Evolutionary conservation across 1,139 yeast genomes (phyloP).

Genomic region (Suhomyces bokatorum): DNA sequence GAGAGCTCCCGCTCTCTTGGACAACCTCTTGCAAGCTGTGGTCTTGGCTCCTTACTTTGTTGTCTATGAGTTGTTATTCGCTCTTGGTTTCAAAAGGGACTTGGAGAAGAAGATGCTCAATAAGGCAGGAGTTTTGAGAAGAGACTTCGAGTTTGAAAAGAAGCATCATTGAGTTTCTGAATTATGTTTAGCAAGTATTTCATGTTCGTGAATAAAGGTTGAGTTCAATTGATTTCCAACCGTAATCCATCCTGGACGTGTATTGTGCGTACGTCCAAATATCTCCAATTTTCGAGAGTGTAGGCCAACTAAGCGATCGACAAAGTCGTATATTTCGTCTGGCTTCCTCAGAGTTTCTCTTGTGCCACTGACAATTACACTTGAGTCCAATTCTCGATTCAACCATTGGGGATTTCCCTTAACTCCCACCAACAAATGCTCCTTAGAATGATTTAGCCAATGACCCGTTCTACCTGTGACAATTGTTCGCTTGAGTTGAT

Average conservation of each 20-base stretch:
- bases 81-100: conserved; percentile 59
- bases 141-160: conserved; percentile 19
- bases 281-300: conserved; percentile 79
- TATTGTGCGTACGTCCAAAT: conserved; percentile 84
- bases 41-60: conserved; percentile 93
- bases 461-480: conserved; percentile 97
- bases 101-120: conserved; percentile 57
- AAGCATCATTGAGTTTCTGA: conserved; percentile 1
- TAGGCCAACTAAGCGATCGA: conserved; percentile 78
- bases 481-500: conserved; percentile 82
- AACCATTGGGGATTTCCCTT: conserved; percentile 84
- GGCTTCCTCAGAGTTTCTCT: conserved; percentile 91
- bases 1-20: conserved; percentile 84
- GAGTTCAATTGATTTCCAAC: conserved; percentile 81
- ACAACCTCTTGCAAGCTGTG: conserved; percentile 78
- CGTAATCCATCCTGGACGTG: conserved; percentile 89
- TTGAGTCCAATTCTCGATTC: conserved; percentile 63
- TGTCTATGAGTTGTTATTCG: conserved; percentile 70
- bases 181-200: conserved; percentile 44
- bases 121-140: conserved; percentile 42
- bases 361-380: conserved; percentile 76
- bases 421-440: conserved; percentile 80
- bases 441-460: conserved; percentile 95
- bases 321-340: conserved; percentile 83
- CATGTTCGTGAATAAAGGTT: conserved; percentile 57